Conservation (phyloP, 257 asterid species). For the Perilla frutescens region DNA sequence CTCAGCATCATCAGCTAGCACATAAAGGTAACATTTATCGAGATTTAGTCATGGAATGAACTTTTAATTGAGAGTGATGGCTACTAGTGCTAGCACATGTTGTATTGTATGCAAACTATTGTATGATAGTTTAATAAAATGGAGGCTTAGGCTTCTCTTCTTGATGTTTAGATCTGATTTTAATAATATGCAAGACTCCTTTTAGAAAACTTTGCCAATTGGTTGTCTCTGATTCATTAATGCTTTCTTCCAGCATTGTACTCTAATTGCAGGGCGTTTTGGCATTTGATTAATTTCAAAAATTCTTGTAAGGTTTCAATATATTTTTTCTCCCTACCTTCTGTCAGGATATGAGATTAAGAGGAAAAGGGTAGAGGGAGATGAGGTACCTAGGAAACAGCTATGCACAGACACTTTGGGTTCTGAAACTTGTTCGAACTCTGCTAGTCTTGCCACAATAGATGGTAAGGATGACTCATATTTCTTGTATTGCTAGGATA, state of each 20-base stretch:
- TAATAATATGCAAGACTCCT: not conserved
- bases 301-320: slow-evolving; percentile 20
- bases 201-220: slow-evolving; percentile 9
- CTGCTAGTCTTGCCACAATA: slow-evolving; percentile 35
- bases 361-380: slow-evolving; percentile 57
- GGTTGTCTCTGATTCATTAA: slow-evolving; percentile 28
- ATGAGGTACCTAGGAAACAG: slow-evolving; percentile 42
- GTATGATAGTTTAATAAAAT: not conserved
- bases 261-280: not conserved
- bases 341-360: slow-evolving; percentile 56
- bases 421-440: slow-evolving; percentile 43
- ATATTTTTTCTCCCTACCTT: slow-evolving; percentile 6
- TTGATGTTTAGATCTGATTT: slow-evolving; percentile 9
- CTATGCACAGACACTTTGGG: slow-evolving; percentile 34
- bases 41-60: not conserved
- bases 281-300: not conserved
- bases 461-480: slow-evolving; percentile 40
- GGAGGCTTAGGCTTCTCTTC: slow-evolving; percentile 12
- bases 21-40: slow-evolving; percentile 42
- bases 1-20: slow-evolving; percentile 37
- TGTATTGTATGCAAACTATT: not conserved
- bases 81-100: not conserved
- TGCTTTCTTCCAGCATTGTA: slow-evolving; percentile 7
- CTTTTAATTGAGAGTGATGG: not conserved
- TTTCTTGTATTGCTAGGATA: slow-evolving; percentile 31